Conservation (phyloP, 2,329 filamentous ascomycete species). For the Sphaerostilbella broomeana region DNA sequence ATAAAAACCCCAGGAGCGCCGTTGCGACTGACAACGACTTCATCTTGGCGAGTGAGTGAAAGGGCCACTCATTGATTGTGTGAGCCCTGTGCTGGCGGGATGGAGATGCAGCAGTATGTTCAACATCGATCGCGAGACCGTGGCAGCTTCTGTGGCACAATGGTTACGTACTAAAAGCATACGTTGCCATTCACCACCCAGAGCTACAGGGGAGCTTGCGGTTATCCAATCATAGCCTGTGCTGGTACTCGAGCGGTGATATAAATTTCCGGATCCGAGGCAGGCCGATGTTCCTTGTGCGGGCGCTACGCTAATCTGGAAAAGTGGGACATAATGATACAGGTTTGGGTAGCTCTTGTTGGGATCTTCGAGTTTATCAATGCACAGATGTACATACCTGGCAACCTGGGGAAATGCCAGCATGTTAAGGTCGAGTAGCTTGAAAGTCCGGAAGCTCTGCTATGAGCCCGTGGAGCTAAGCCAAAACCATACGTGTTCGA, state of each 20-base stretch:
- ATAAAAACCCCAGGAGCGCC: slow-evolving; percentile 53
- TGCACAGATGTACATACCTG: too few relatives aligned
- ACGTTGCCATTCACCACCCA: slow-evolving; percentile 29
- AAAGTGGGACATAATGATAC: neutral
- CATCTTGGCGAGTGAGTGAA: slow-evolving; percentile 28
- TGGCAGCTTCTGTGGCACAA: slow-evolving; percentile 14
- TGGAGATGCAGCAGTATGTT: slow-evolving; percentile 13
- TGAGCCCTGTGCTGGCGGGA: slow-evolving; percentile 19
- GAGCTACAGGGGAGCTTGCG: slow-evolving; percentile 22
- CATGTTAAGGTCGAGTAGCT: too few relatives aligned
- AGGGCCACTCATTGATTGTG: slow-evolving; percentile 29
- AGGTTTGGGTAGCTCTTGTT: too few relatives aligned
- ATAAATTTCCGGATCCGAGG: slow-evolving; percentile 9
- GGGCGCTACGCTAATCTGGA: neutral
- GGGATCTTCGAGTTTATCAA: too few relatives aligned
- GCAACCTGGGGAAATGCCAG: too few relatives aligned
- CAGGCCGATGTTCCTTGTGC: too few relatives aligned
- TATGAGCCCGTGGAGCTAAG: too few relatives aligned
- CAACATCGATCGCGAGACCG: slow-evolving; percentile 13
- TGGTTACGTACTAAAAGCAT: slow-evolving; percentile 26
- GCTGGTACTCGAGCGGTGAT: slow-evolving; percentile 5
- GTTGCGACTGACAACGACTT: slow-evolving; percentile 44
- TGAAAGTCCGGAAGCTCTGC: too few relatives aligned
- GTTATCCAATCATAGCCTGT: slow-evolving; percentile 22
- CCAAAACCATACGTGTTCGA: too few relatives aligned